These are phyloP conservation scores for Penicillium chermesinum DNA, from an alignment of 495 filamentous ascomycete species.

Conservation along the genomic window DNA sequence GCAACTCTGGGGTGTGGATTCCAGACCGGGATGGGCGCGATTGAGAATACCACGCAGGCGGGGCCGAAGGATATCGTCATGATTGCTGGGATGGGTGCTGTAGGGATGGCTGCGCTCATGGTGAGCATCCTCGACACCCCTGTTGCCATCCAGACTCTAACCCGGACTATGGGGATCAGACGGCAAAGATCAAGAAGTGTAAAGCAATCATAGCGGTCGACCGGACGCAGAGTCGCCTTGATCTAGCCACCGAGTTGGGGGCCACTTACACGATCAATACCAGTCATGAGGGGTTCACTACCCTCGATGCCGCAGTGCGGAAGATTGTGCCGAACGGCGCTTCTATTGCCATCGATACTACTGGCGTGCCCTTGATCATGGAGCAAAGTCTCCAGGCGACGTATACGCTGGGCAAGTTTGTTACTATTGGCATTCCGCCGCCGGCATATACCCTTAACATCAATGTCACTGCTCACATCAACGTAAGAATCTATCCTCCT, in stretches of 20 bases:
- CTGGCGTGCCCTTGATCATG: constrained; percentile 28
- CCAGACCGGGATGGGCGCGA: constrained; percentile 38
- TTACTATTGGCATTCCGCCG: constrained; percentile 36
- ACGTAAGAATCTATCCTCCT: constrained; percentile 2
- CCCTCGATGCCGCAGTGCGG: constrained; percentile 17
- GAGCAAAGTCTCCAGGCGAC: constrained; percentile 26
- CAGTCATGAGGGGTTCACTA: constrained; percentile 4
- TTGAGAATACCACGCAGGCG: constrained; percentile 25
- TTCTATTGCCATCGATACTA: constrained; percentile 32
- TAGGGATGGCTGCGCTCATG: constrained; percentile 35
- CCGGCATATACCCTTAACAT: constrained; percentile 20
- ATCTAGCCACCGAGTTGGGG: constrained; percentile 32
- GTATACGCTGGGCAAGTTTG: constrained; percentile 23
- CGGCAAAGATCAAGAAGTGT: constrained; percentile 6
- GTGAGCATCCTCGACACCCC: constrained; percentile 6
- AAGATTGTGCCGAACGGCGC: constrained; percentile 18
- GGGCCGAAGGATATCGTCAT: constrained; percentile 14
- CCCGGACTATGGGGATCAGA: constrained; percentile 1
- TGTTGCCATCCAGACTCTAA: too few species aligned
- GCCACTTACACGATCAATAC: constrained; percentile 35
- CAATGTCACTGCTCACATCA: constrained; percentile 8
- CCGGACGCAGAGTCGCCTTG: constrained; percentile 24
- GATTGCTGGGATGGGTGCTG: constrained; percentile 33
- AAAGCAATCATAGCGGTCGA: constrained; percentile 36
- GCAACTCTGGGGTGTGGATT: constrained; percentile 42